Conservation (phyloP, 495 filamentous ascomycete genomes). For the Xylaria cubensis region DNA sequence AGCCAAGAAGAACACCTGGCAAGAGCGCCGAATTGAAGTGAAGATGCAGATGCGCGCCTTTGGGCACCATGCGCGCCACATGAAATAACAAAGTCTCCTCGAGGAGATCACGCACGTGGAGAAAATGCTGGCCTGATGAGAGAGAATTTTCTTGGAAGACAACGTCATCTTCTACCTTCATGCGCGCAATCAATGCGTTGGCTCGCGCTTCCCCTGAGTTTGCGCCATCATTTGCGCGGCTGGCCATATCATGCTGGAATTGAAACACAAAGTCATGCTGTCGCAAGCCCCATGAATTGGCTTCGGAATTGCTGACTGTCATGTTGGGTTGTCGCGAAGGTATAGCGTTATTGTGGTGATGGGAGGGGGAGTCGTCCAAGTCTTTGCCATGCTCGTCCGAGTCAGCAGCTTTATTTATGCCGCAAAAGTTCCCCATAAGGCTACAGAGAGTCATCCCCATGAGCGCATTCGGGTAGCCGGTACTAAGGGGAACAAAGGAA, state of each 20-base stretch:
- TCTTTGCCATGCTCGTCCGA: conserved; percentile 29
- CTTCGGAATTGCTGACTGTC: conserved; percentile 9
- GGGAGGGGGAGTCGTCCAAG: conserved; percentile 14
- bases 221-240: conserved; percentile 26
- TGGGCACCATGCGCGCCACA: conserved; percentile 54
- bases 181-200: conserved; percentile 32
- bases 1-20: conserved; percentile 54
- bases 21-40: conserved; percentile 64
- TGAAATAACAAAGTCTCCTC: conserved; percentile 51
- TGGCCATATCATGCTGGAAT: conserved; percentile 35
- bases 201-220: conserved; percentile 25
- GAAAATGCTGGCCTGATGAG: conserved; percentile 15
- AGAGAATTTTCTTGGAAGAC: conserved; percentile 30
- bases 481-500: conserved; percentile 13
- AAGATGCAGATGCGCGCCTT: conserved; percentile 62
- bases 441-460: conserved; percentile 25
- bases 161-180: conserved; percentile 42
- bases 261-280: conserved; percentile 13
- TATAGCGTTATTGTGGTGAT: neutral
- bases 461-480: conserved; percentile 13
- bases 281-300: neutral
- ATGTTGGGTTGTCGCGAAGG: conserved; percentile 20
- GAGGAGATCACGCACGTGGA: neutral
- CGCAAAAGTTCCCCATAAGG: conserved; percentile 30
- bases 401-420: conserved; percentile 32